Conservation (phyloP, 352 stramenopile genomes). For the Plasmopara muralis region DNA sequence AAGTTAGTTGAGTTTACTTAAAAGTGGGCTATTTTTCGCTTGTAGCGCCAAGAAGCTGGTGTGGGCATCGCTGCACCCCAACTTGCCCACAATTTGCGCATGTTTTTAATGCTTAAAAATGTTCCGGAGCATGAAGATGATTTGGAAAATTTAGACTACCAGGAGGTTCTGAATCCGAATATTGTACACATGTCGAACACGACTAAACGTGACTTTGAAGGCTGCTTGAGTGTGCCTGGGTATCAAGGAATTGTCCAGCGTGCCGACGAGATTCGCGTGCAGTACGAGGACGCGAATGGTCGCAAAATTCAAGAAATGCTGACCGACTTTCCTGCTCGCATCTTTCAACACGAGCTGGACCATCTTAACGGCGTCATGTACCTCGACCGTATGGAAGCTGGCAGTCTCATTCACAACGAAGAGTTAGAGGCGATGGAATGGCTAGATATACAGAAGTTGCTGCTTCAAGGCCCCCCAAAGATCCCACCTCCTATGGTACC, state of each 20-base stretch:
- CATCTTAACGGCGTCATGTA: conserved; percentile 76
- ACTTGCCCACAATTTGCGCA: conserved; percentile 64
- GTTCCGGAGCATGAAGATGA: conserved; percentile 49
- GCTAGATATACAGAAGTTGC: conserved; percentile 52
- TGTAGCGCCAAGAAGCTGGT: conserved; percentile 53
- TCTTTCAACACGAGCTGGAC: conserved; percentile 83
- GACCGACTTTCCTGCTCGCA: conserved; percentile 64
- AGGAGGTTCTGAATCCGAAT: conserved; percentile 73
- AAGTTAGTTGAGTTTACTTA: background rate
- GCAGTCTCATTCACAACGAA: conserved; percentile 77
- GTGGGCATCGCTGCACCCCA: conserved; percentile 75
- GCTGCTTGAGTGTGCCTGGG: conserved; percentile 73
- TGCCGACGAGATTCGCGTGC: conserved; percentile 53
- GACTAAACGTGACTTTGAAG: conserved; percentile 75
- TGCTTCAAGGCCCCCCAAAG: conserved; percentile 26
- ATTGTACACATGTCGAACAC: conserved; percentile 47
- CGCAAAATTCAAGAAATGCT: conserved; percentile 49
- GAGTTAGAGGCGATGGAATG: conserved; percentile 68
- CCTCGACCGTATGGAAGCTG: conserved; percentile 57
- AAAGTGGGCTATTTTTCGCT: conserved; percentile 3
- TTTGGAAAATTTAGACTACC: conserved; percentile 51
- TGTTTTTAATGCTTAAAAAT: conserved; percentile 81
- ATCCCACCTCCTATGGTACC: conserved; percentile 23
- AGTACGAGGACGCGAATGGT: conserved; percentile 51
- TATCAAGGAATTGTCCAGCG: conserved; percentile 73